A percentile compares a stretch with the other conserved stretches of the same genome.
These are phyloP conservation scores for Acer campestre DNA, from an alignment of 345 rosid genomes.

Conservation along the genomic window DNA sequence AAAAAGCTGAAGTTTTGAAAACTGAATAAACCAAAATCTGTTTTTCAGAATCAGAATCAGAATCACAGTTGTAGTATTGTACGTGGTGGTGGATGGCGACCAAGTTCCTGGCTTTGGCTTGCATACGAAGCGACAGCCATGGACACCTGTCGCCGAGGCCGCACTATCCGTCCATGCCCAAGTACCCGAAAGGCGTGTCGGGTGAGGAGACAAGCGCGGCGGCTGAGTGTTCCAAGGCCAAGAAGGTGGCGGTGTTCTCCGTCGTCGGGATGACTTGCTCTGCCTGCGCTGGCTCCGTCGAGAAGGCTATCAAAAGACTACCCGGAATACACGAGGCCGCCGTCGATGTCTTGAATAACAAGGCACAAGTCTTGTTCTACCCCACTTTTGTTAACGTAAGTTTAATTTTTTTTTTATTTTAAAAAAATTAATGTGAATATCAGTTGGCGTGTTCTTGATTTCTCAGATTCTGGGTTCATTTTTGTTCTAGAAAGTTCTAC, in stretches of 20 bases:
- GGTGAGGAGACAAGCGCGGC: conserved; percentile 24
- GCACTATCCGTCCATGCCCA: conserved; percentile 69
- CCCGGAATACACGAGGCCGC: conserved; percentile 76
- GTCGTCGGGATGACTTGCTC: conserved; percentile 90
- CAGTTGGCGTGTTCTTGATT: not conserved
- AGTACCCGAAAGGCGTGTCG: conserved; percentile 56
- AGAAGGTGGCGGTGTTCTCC: conserved; percentile 59
- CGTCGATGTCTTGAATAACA: conserved; percentile 70
- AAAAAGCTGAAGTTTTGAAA: not conserved
- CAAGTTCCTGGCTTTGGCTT: conserved; percentile 62
- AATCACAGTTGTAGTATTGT: not conserved
- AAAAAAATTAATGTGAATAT: not conserved
- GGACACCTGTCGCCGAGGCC: conserved; percentile 52
- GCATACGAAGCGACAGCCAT: conserved; percentile 58
- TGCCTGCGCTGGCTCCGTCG: conserved; percentile 93
- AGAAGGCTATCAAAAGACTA: conserved; percentile 88
- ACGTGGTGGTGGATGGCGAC: conserved; percentile 49
- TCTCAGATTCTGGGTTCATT: not conserved
- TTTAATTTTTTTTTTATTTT: not conserved
- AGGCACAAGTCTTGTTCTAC: conserved; percentile 69
- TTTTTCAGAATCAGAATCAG: not conserved
- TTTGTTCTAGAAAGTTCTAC: not conserved
- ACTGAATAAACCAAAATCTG: not conserved
- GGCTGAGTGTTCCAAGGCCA: conserved; percentile 38
- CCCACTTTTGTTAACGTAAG: conserved; percentile 66